Conservation (phyloP, 2,329 filamentous ascomycete species). For the Pyrenophora seminiperda region DNA sequence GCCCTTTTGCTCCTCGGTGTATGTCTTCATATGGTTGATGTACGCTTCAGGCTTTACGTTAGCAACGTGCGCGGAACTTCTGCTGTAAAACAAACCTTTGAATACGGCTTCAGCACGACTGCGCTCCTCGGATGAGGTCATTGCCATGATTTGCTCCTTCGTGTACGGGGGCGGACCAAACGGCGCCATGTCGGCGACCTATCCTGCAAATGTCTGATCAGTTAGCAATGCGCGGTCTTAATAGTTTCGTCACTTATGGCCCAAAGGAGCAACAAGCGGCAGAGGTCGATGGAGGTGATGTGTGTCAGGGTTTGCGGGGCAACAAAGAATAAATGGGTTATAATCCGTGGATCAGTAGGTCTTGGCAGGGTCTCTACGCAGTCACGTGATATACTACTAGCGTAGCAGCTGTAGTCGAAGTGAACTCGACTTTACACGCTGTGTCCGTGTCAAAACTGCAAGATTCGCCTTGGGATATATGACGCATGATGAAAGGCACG, state of each 20-base stretch:
- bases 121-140: conserved; percentile 27
- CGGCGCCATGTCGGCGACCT: conserved; percentile 24
- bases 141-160: conserved; percentile 29
- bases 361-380: conserved; percentile 11
- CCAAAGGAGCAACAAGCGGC: too few species aligned
- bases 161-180: conserved; percentile 36
- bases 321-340: conserved; percentile 11
- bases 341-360: background rate
- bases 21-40: conserved; percentile 28
- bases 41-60: conserved; percentile 24
- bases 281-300: too few species aligned
- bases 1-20: conserved; percentile 21
- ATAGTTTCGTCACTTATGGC: background rate
- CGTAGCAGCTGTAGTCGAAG: background rate
- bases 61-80: conserved; percentile 4
- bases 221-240: conserved; percentile 5
- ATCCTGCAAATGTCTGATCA: background rate
- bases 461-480: background rate
- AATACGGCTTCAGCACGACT: conserved; percentile 32
- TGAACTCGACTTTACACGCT: too few species aligned
- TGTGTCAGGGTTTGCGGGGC: conserved; percentile 8
- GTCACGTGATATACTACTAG: conserved; percentile 2
- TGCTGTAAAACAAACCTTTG: conserved; percentile 33
- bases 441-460: too few species aligned
- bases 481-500: background rate